Evolutionary conservation across 1,284 basidiomycete species (phyloP).

Genomic region (Sphagnurus paluster): DNA sequence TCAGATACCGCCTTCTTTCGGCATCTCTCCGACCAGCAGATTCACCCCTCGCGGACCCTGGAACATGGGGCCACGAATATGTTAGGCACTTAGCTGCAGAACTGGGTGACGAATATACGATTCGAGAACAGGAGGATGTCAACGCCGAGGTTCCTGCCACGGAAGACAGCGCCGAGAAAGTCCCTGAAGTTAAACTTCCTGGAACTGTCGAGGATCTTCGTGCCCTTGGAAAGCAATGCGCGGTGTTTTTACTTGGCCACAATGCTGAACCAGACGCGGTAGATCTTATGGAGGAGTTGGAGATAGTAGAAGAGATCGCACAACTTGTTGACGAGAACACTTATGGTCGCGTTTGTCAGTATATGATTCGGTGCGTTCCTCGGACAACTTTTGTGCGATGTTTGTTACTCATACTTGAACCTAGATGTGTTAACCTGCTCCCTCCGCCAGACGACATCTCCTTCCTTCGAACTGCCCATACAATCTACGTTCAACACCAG

Average conservation of each 20-base stretch:
- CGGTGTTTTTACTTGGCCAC: slow-evolving; percentile 89
- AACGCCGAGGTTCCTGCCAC: slow-evolving; percentile 20
- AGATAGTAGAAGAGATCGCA: slow-evolving; percentile 82
- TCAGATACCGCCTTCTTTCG: slow-evolving; percentile 87
- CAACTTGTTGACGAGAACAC: slow-evolving; percentile 87
- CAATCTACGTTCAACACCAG: slow-evolving; percentile 86
- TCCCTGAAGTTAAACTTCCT: slow-evolving; percentile 32
- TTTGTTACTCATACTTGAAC: slow-evolving; percentile 14
- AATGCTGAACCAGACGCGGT: slow-evolving; percentile 99
- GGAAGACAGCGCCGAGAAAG: slow-evolving; percentile 24
- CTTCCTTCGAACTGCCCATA: slow-evolving; percentile 90
- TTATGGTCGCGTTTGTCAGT: slow-evolving; percentile 91
- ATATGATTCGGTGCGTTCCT: slow-evolving; percentile 86
- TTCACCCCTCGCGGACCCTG: slow-evolving; percentile 81
- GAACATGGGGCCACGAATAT: slow-evolving; percentile 99
- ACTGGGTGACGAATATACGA: slow-evolving; percentile 89
- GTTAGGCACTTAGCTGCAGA: slow-evolving; percentile 97
- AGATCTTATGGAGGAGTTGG: slow-evolving; percentile 92
- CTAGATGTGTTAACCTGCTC: slow-evolving; percentile 89
- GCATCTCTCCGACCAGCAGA: slow-evolving; percentile 65
- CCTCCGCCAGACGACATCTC: slow-evolving; percentile 92
- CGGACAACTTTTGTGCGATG: not conserved
- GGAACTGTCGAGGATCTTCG: slow-evolving; percentile 76
- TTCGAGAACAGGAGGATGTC: slow-evolving; percentile 48
- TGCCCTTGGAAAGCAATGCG: slow-evolving; percentile 82